Conservation (phyloP, 495 filamentous ascomycete genomes). For the Acidiella bohemica region DNA sequence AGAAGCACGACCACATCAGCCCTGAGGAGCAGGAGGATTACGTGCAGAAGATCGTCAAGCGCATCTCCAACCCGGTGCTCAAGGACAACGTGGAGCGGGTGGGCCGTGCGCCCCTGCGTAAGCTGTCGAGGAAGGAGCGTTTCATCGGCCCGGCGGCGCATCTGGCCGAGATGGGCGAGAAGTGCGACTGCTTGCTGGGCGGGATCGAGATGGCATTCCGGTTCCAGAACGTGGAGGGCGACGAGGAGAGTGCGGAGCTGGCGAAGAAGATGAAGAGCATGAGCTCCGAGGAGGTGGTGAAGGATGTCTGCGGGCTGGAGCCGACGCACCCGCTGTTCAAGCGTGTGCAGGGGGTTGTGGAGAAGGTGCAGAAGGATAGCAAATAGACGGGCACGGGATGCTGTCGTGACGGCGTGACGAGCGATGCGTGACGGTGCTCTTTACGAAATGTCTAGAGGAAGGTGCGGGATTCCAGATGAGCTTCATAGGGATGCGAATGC, state of each 20-base stretch:
- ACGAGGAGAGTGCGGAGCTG: constrained; percentile 72
- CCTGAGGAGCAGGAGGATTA: constrained; percentile 70
- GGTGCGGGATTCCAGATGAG: too few species aligned
- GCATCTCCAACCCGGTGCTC: constrained; percentile 90
- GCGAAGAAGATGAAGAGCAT: constrained; percentile 67
- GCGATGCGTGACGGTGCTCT: neutral
- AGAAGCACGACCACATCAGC: constrained; percentile 65
- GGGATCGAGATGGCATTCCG: constrained; percentile 75
- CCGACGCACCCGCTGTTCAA: constrained; percentile 57
- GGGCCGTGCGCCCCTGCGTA: constrained; percentile 84
- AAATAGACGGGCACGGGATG: neutral
- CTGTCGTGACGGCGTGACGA: too few species aligned
- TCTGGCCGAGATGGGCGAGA: constrained; percentile 62
- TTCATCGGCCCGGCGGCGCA: constrained; percentile 86
- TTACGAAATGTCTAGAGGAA: neutral
- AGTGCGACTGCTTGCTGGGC: constrained; percentile 54
- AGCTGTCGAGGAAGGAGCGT: constrained; percentile 82
- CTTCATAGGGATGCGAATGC: too few species aligned
- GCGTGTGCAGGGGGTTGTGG: constrained; percentile 55
- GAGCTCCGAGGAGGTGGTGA: constrained; percentile 51
- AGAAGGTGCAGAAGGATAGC: constrained; percentile 52
- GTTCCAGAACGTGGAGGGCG: constrained; percentile 82
- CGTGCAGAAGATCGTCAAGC: constrained; percentile 77
- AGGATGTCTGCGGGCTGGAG: constrained; percentile 62
- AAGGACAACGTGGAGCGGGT: constrained; percentile 91